Base-by-base conservation (phyloP, 495 filamentous ascomycete species). In the Thozetella sp. region DNA sequence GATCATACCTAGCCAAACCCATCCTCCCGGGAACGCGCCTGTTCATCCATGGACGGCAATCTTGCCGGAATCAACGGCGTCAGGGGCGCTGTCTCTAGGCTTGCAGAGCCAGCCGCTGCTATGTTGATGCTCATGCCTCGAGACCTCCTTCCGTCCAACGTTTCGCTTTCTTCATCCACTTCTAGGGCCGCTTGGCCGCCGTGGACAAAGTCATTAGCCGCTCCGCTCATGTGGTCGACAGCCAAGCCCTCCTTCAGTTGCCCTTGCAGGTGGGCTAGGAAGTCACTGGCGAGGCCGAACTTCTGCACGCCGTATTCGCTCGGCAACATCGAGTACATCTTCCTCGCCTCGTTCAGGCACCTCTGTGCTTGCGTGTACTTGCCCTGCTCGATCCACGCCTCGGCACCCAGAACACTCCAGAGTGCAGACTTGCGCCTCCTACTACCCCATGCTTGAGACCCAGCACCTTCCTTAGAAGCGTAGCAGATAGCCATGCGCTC, bases 401-500 rank as follows among this genome's bases (percentile, higher is more conserved):
- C 90, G 0, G 93, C 88, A 4, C 90, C 90, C 26, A 96, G 77
- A 24, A 95, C 82, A 63, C 86, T 90, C 94, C 96, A 99, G 71
- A 97, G 83, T 0, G 91, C 96, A 10, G 92, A 89, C 74, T 97
- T 98, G 24, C 95, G 81, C 52, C 77, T 80, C 56, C 95, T 78
- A 3, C 83, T 77, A 2, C 92, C 92, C 81, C 86, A 90, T 37
- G 71, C 75, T n/a, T 86, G 80, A 0, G 83, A 81, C 0, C 87
- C 85, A 0, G 81, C 70, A 1, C 90, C 87, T 26, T 80, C 79
- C 53, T 91, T 89, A 1, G 90, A 84, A 0, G 86, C 86, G 71
- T 93, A 97, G 74, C 93, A 96, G 1, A 90, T 85, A 3, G 91
- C 88, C 11, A 97, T 80, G 30, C 96, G 84, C 75, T 98, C 93